phyloP scores from a whole-genome alignment of 1,284 basidiomycete species.

The Coniophora puteana region DNA sequence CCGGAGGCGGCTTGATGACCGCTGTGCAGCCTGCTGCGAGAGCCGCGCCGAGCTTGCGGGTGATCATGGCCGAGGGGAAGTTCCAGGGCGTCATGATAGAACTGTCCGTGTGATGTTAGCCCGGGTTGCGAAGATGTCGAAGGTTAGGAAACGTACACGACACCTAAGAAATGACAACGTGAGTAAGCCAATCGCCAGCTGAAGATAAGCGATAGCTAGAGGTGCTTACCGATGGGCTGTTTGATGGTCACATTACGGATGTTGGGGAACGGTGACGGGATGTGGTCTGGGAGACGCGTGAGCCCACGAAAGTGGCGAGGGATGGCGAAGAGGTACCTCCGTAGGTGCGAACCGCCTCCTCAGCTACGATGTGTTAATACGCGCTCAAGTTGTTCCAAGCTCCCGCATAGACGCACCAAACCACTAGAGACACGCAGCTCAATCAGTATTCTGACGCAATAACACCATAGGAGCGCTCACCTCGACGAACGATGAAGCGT shows the following conservation, averaged over 20 bases:
- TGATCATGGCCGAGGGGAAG: constrained; percentile 94
- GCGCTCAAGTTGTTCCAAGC: neutral
- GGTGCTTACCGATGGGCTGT: constrained; percentile 86
- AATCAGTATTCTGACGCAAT: constrained; percentile 9
- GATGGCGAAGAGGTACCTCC: constrained; percentile 47
- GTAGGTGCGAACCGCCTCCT: constrained; percentile 83
- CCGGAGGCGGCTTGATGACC: constrained; percentile 94
- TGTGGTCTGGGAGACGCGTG: constrained; percentile 55
- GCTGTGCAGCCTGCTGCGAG: constrained; percentile 94
- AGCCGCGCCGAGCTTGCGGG: constrained; percentile 84
- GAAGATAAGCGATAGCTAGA: no score
- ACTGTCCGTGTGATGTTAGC: constrained; percentile 32
- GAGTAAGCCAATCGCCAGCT: no score
- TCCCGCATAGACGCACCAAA: constrained; percentile 50
- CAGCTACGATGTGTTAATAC: constrained; percentile 54
- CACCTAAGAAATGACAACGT: constrained; percentile 41
- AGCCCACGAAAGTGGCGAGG: neutral
- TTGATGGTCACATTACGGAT: constrained; percentile 90
- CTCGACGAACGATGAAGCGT: constrained; percentile 84
- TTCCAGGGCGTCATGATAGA: constrained; percentile 86
- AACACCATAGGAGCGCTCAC: constrained; percentile 33
- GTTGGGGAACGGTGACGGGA: constrained; percentile 74
- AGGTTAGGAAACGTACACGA: constrained; percentile 44
- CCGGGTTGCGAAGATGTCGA: constrained; percentile 1
- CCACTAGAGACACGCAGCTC: constrained; percentile 47